A percentile compares a stretch with the other conserved stretches of the same genome.
Evolutionary conservation across 202 grass and related monocot genomes (phyloP).

Genomic region (Schoenoplectus tabernaemontani): DNA sequence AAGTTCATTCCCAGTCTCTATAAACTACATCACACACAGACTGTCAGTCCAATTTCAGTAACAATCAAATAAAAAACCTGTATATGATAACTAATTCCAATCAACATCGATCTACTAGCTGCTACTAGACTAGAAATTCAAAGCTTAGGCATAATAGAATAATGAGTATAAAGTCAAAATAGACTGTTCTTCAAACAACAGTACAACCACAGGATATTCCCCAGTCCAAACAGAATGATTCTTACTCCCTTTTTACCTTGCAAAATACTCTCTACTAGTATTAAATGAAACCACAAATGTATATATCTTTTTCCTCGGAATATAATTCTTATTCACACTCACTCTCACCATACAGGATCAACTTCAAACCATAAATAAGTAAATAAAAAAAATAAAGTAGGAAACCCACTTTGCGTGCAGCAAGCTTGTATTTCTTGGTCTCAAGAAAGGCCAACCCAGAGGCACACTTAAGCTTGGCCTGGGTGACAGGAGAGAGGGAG

Average conservation of each 20-base stretch:
- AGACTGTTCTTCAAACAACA: background rate
- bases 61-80: background rate
- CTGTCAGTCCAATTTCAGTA: background rate
- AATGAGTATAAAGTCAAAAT: background rate
- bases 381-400: background rate
- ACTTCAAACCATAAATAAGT: background rate
- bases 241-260: background rate
- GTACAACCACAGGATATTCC: background rate
- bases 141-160: background rate
- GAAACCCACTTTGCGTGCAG: conserved; percentile 78
- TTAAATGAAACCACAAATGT: background rate
- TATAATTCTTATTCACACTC: background rate
- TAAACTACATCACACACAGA: conserved; percentile 42
- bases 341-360: background rate
- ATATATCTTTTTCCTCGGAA: background rate
- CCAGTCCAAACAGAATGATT: background rate
- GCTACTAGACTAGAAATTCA: background rate
- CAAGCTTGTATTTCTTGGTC: conserved; percentile 91
- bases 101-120: background rate
- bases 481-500: conserved; percentile 30
- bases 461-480: conserved; percentile 68
- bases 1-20: conserved; percentile 89
- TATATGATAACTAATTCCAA: background rate
- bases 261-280: background rate
- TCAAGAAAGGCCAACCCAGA: conserved; percentile 72